Base-by-base conservation (phyloP, 805 yeast genomes). In the Candida insectorum region DNA sequence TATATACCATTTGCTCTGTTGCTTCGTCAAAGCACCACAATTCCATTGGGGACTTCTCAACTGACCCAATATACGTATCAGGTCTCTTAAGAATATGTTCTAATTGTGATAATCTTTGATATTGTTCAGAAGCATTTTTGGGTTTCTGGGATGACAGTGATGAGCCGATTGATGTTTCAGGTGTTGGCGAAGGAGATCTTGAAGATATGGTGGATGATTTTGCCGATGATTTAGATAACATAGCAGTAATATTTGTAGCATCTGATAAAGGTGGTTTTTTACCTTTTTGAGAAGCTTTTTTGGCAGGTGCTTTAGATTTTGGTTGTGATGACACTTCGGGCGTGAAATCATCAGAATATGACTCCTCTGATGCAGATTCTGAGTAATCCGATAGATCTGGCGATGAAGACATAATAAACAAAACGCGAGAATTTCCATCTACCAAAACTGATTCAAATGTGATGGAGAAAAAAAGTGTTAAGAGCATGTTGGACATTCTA, bases 81-180 rank as follows among this genome's bases (percentile, higher is more conserved):
- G 99, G 99, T 60, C 99, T 81, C 59, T 88, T 88, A 52, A 93
- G 70, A 37, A 93, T 91, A 70, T 93, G 99, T 54, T 93, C 97
- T 50, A 93, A 71, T 61, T 91, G 99, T 3, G 96, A 81, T 29
- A 93, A 79, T 65, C 85, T 86, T 61, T 91, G 97, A 63, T 93
- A 93, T 49, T 85, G 88, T 33, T 83, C 84, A 4, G 80, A 73
- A 5, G 79, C 80, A 31, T 18, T 35, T 21, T 46, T 54, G 35
- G 31, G 32, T 6, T 43, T 45, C 14, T 38, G 37, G 5, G 47
- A 19, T 6, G 22, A 18, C 5, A 16, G 11, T 24, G 7, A 6
- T 4, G 33, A 18, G 7, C 24, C 28, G 10, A 16, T 9, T 15
- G 56, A 24, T 2, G 44, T 20, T 21, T 33, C 35, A 16, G 37